phyloP scores from a whole-genome alignment of 306 rosid genomes.

The Fragaria vesca region DNA sequence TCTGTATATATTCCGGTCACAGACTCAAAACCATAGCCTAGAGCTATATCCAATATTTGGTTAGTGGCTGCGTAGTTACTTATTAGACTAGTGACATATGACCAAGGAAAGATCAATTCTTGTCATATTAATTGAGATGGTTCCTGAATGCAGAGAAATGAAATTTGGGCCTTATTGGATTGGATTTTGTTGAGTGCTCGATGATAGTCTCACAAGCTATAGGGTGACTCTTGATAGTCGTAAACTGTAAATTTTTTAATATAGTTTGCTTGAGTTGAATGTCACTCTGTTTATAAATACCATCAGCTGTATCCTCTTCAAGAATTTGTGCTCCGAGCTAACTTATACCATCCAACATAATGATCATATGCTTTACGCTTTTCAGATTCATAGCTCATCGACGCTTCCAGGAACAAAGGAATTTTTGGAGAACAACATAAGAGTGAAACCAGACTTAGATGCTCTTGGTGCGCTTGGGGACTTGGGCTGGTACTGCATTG shows the following conservation, averaged over 20 bases:
- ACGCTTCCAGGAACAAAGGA: constrained; percentile 39
- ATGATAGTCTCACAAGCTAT: background rate
- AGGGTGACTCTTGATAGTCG: background rate
- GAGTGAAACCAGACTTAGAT: constrained; percentile 67
- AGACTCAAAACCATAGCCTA: background rate
- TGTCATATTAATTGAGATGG: background rate
- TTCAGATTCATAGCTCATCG: constrained; percentile 68
- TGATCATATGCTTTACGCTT: background rate
- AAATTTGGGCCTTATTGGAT: background rate
- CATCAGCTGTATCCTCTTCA: background rate
- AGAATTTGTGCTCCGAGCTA: background rate
- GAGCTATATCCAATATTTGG: background rate
- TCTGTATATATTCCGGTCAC: background rate
- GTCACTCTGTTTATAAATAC: no score
- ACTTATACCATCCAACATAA: background rate
- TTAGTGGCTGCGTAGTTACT: no score
- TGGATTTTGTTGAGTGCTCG: background rate
- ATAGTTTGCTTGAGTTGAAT: background rate
- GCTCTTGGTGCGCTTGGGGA: constrained; percentile 73
- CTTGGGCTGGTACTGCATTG: constrained; percentile 76
- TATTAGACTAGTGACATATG: background rate
- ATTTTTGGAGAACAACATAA: constrained; percentile 53
- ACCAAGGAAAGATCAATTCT: background rate
- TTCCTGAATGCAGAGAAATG: background rate
- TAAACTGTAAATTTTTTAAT: background rate